Base-by-base conservation (phyloP, 495 filamentous ascomycete genomes). In the Aspergillus ostianus region DNA sequence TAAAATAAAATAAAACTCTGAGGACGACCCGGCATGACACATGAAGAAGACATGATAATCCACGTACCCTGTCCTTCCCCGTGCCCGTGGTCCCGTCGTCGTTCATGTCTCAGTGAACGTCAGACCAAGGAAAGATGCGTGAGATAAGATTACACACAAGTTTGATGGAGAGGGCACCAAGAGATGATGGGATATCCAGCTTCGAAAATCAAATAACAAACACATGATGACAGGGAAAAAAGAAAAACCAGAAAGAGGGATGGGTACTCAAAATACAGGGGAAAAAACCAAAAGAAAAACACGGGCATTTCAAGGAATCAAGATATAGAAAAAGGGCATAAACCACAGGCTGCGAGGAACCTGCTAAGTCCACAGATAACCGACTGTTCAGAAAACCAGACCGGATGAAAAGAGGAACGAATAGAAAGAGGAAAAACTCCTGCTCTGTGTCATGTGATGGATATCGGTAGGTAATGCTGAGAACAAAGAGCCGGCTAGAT, bases 161-260 rank as follows among this genome's bases (percentile, higher is more conserved):
- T 65, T 65, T 62, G 63, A 67, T 60, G 60, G 63, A 58, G 51
- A 64, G 48, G 59, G 56, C 70, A 68, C 57, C 58, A 72, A 71
- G 55, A 70, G 64, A 69, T 69, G 64, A 72, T 69, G 74, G 73
- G 71, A 77, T 77, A 77, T 76, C 75, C 70, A 73, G 72, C 68
- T 68, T 75, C 70, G 66, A 71, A 73, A 70, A 68, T 54, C 67
- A 60, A 72, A 44, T 66, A 47, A 60, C 57, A 49, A 53, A 53
- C 23, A 63, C 18, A 52, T 50, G 51, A 62, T 41, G 53, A 53
- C 62, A 67, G 49, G 56, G 47, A 41, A 61, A 61, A 47, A 52
- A 58, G 48, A 49, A 30, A 55, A 18, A 58, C 46, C 30, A 47
- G 48, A 51, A 55, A 53, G 18, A 53, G 47, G 50, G 32, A 55